phyloP scores from a whole-genome alignment of 208 protist species.

The Leishmania guyanensis region DNA sequence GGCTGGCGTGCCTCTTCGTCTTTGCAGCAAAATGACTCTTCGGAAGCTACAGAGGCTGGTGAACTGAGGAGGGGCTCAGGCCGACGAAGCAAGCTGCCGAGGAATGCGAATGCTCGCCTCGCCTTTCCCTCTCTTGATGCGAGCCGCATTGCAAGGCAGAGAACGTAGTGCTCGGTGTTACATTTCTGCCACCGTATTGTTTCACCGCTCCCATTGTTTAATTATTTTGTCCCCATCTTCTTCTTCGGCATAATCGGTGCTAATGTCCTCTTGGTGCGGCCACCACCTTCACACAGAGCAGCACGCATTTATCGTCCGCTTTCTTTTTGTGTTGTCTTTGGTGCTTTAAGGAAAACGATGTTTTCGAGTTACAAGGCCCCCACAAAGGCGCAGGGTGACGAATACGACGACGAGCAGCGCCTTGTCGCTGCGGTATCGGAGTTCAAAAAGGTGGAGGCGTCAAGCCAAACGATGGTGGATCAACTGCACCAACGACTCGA shows the following conservation, averaged over 20 bases:
- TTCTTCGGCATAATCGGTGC: background rate
- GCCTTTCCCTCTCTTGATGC: background rate
- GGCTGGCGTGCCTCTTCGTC: background rate
- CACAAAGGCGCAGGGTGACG: constrained; percentile 19
- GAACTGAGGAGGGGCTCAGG: background rate
- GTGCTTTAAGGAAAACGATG: constrained; percentile 16
- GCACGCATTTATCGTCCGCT: background rate
- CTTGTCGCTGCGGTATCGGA: constrained; percentile 63
- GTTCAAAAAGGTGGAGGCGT: constrained; percentile 63
- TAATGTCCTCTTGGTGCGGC: background rate
- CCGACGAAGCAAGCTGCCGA: background rate
- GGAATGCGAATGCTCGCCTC: background rate
- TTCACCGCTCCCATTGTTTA: background rate
- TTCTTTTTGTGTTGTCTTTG: background rate
- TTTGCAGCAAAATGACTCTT: background rate
- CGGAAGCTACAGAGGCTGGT: background rate
- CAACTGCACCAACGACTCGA: constrained; percentile 57
- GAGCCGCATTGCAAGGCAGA: background rate
- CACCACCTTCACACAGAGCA: background rate
- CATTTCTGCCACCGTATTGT: background rate
- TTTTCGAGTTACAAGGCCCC: constrained; percentile 13
- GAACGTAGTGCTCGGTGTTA: background rate
- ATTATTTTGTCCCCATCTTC: background rate
- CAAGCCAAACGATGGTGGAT: constrained; percentile 60
- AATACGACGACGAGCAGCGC: constrained; percentile 55